Base-by-base conservation (phyloP, 495 filamentous ascomycete genomes). In the Xylaria cubensis region DNA sequence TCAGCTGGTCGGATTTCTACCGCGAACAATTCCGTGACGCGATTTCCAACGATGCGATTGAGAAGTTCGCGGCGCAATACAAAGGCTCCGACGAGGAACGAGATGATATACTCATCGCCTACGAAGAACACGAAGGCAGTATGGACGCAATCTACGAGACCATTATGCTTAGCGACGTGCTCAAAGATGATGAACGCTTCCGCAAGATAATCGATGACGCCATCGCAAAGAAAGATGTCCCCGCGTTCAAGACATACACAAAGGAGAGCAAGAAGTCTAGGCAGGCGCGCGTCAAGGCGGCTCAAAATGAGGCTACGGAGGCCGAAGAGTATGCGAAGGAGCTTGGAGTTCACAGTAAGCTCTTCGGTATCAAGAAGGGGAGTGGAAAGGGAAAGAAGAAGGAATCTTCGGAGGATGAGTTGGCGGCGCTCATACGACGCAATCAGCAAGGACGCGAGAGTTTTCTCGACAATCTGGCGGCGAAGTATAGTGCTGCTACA, bases 1-100 rank as follows among this genome's bases (percentile, higher is more conserved):
- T 98, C 84, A 88, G 93, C 84, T 99, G 96, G 96, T 82, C 86
- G 64, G 89, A 92, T 29, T 98, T 95, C 85, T 98, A 94, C 84
- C 88, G 90, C 29, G 89, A 89, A 71, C 94, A 97, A 70, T 96
- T 90, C 79, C 86, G 85, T 17, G 90, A 93, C 50, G 84, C 92
- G 42, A 84, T 98, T 50, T 92, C 88, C 15, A 80, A 81, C 15
- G 89, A 91, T 26, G 87, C 87, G 0, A 92, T 99, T 69, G 87
- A 90, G 67, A 86, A 88, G 69, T 92, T 98, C 77, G 88, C 90
- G 50, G 81, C 83, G 42, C 81, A 90, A 71, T 99, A 97, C 82
- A 93, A 97, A 83, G 87, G 88, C n/a, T 94, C 92, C 4, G 93
- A 93, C 0, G 94, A 97, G 79, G 96, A 99, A 81, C 86, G 84